Evolutionary conservation across 2,329 filamentous ascomycete genomes (phyloP), one percentile per base, ranked within the genome.

Genomic region (Trichoderma endophyticum): DNA sequence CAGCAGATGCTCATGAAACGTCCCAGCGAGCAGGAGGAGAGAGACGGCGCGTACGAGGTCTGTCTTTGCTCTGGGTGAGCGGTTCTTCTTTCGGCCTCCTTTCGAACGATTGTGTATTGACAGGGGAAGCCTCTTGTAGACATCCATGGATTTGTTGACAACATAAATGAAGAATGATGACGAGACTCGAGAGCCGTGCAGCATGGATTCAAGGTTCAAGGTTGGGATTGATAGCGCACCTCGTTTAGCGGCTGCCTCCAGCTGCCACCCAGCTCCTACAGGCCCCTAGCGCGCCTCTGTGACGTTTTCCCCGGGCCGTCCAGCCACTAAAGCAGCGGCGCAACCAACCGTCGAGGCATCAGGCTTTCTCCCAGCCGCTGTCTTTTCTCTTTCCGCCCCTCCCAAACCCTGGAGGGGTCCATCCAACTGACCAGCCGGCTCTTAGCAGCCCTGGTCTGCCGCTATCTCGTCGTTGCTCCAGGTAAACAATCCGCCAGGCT

Each of bases 401-500:
- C 48, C 48, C 48, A 21, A 24, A 51, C 48, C 48, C 48, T 48
- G 48, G 48, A 59, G 51, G 28, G 63, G 63, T 54, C 64, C 39
- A 56, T 26, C 21, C 43, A 66, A 36, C 24, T 60, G 57, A 3
- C 48, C 18, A 48, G 43, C 30, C 56, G 15, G 56, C 56, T 30
- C 4, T 32, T 26, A 26, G 24, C 54, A 28, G 54, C 54, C 24
- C 54, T 57, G 15, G 26, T 18, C 28, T 21, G 48, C 48, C 48
- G 48, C 48, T 51, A 21, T 59, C 15, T 32, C 30, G 28, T 32
- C 26, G 56, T 18, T 59, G 56, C 48, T 56, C 67, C 28, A 70
- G 69, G 61, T 66, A 71, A 71, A 71, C 69, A 71, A 61, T 24
- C 64, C 32, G 67, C 66, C 57, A 43, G 24, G 48, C 57, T 60